phyloP scores from a whole-genome alignment of 495 filamentous ascomycete species.

The Letharia columbiana region DNA sequence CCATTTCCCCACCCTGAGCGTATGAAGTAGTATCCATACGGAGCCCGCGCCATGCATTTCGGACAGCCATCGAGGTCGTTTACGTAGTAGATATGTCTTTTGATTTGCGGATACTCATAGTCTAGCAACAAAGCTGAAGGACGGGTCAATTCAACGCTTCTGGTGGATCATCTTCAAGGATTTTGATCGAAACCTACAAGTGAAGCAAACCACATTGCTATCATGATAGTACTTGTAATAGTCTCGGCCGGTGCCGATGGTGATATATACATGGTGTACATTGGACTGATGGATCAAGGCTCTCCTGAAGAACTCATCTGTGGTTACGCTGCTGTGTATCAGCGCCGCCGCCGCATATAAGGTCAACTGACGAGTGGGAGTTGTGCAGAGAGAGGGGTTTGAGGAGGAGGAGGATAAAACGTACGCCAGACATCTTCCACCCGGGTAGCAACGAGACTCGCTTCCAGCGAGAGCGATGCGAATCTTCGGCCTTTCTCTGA shows the following conservation, averaged over 20 bases:
- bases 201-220: not conserved
- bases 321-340: not conserved
- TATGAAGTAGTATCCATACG: not conserved
- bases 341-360: not conserved
- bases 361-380: not conserved
- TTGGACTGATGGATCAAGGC: not conserved
- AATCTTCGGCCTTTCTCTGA: not conserved
- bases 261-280: not conserved
- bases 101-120: not conserved
- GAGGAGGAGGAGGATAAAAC: not conserved
- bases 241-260: not conserved
- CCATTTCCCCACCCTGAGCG: not conserved
- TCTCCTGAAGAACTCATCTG: not conserved
- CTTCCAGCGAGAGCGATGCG: not conserved
- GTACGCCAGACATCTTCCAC: not conserved
- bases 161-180: not conserved
- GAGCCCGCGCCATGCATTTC: not conserved
- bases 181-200: not conserved
- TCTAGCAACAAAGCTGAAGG: not conserved
- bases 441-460: not conserved
- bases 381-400: not conserved
- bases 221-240: not conserved
- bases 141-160: not conserved
- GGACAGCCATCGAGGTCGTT: not conserved
- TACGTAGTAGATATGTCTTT: not conserved